Evolutionary conservation across 805 yeast genomes (phyloP), one percentile per base, ranked within the genome.

Genomic region (Wickerhamiella spandovensis): DNA sequence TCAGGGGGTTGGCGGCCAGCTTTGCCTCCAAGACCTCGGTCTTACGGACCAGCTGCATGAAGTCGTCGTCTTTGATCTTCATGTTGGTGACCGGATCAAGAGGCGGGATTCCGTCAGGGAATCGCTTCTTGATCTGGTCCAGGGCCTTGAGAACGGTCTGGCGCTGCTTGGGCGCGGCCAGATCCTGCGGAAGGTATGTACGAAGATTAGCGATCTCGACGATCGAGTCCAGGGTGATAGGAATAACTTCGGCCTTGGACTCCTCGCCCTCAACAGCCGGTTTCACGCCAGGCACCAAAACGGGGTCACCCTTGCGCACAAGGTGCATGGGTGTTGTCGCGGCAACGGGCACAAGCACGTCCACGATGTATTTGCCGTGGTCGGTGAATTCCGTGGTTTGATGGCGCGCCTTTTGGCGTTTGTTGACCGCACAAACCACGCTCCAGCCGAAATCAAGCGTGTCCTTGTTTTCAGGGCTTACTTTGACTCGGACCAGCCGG

Each of bases 401-500:
- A 62, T 83, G 74, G 60, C 58, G 57, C 6, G 68, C 64, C 44
- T 55, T 53, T 45, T 68, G 67, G 63, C 97, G 75, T 66, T 87
- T 89, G 42, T 77, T 72, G 58, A 81, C 84, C 45, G 79, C 78
- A 10, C 84, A 79, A 12, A 89, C 92, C 62, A 85, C 83, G 51
- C 90, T 96, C 98, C 98, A 92, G n/a, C 96, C 97, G 64, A 88
- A 94, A 53, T 87, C 84, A 45, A 75, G 66, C 6, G 69, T 70
- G 13, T 54, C 55, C 32, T 28, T 28, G 20, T 51, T 52, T 17
- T 51, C 51, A 5, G 54, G 55, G 1, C 54, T 56, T 15, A 56
- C 56, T 23, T 54, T 51, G 12, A 89, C 77, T 58, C 80, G 78
- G 32, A 89, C 67, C 51, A 92, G 74, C 66, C 98, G 77, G 28